A percentile compares a stretch with the other conserved stretches of the same genome.
These are phyloP conservation scores for Guillardia theta DNA, from an alignment of 78 protist genomes.

Conservation along the genomic window DNA sequence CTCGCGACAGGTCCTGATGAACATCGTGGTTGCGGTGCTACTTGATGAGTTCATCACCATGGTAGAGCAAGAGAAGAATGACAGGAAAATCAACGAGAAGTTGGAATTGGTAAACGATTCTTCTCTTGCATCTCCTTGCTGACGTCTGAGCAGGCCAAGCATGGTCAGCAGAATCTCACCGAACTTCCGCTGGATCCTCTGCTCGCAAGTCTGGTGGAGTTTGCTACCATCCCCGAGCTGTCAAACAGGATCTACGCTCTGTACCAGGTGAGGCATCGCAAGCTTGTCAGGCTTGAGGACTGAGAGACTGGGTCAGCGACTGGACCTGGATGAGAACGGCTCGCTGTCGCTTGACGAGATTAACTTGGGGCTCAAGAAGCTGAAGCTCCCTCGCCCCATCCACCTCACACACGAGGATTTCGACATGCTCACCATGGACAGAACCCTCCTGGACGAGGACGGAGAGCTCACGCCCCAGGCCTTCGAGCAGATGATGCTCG, in stretches of 20 bases:
- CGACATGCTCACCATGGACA: background rate
- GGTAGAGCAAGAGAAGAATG: background rate
- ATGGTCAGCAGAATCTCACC: too few relatives aligned
- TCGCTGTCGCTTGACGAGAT: background rate
- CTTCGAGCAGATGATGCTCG: background rate
- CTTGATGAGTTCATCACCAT: background rate
- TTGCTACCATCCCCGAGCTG: background rate
- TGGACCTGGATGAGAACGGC: background rate
- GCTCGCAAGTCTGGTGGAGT: background rate
- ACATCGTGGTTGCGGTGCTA: background rate
- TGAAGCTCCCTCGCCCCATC: background rate
- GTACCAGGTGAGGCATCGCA: background rate
- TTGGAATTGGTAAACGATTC: background rate
- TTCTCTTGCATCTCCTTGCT: too few relatives aligned
- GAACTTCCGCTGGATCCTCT: background rate
- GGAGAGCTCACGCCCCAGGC: background rate
- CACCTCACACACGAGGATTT: background rate
- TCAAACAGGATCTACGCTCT: background rate
- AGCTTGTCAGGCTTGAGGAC: background rate
- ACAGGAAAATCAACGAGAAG: background rate
- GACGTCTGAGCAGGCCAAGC: too few relatives aligned
- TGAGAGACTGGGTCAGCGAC: background rate
- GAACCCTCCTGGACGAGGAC: background rate
- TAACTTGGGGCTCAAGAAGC: background rate
- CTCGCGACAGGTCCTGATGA: too few relatives aligned